Evolutionary conservation across 2,329 filamentous ascomycete species (phyloP).

Genomic region (Alternaria triticimaculans): DNA sequence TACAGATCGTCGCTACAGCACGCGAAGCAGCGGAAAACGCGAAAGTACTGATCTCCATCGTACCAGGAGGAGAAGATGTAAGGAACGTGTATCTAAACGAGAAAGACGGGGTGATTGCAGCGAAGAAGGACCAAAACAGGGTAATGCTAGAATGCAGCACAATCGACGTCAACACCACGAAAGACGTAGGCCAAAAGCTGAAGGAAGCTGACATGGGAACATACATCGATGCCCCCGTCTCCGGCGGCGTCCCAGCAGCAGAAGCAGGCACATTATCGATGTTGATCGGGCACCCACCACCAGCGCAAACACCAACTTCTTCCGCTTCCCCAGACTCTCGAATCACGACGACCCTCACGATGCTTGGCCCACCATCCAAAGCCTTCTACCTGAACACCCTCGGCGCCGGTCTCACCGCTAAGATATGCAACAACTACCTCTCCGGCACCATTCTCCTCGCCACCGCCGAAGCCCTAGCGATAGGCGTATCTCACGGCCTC

Average conservation of each 20-base stretch:
- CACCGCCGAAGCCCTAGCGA: slow-evolving; percentile 42
- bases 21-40: slow-evolving; percentile 38
- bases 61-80: slow-evolving; percentile 36
- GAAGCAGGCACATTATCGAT: slow-evolving; percentile 34
- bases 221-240: slow-evolving; percentile 44
- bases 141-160: slow-evolving; percentile 44
- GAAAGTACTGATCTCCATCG: slow-evolving; percentile 37
- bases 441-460: slow-evolving; percentile 40
- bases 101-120: slow-evolving; percentile 32
- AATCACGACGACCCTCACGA: slow-evolving; percentile 17
- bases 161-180: slow-evolving; percentile 37
- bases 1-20: slow-evolving; percentile 34
- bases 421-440: slow-evolving; percentile 46
- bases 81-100: slow-evolving; percentile 40
- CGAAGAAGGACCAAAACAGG: slow-evolving; percentile 21
- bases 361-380: slow-evolving; percentile 36
- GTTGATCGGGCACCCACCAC: slow-evolving; percentile 34
- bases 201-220: slow-evolving; percentile 17
- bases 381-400: slow-evolving; percentile 39
- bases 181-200: slow-evolving; percentile 31
- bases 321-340: slow-evolving; percentile 4
- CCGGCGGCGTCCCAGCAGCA: slow-evolving; percentile 42
- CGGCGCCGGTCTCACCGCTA: slow-evolving; percentile 40
- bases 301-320: neutral
- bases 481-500: slow-evolving; percentile 39